A percentile compares a stretch with the other conserved stretches of the same genome.
phyloP scores from a whole-genome alignment of 139 green algal species.

The Haematococcus lacustris region DNA sequence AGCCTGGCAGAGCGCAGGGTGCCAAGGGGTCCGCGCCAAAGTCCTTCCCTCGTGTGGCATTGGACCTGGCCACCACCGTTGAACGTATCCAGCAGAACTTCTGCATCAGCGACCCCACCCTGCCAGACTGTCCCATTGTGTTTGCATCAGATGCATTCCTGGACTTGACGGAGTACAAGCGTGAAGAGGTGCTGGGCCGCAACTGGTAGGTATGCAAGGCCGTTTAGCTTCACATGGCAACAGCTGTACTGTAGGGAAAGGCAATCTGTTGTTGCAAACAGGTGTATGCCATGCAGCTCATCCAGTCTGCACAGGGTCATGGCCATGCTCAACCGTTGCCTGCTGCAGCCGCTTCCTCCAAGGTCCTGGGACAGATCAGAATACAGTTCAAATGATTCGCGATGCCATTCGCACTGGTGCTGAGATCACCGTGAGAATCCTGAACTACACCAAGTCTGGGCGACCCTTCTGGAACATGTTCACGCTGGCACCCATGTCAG shows the following conservation, averaged over 20 bases:
- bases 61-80: conserved; percentile 95
- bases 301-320: too few species aligned
- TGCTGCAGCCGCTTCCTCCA: conserved; percentile 76
- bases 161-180: conserved; percentile 84
- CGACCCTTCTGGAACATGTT: conserved; percentile 97
- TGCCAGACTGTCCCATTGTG: conserved; percentile 97
- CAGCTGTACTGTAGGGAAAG: too few species aligned
- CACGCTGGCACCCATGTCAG: conserved; percentile 82
- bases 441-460: conserved; percentile 85
- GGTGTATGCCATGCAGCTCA: too few species aligned
- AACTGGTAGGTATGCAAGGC: too few species aligned
- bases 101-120: conserved; percentile 87
- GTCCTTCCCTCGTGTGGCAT: conserved; percentile 72
- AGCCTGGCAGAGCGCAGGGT: conserved; percentile 8
- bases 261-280: too few species aligned
- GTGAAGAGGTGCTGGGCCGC: conserved; percentile 89
- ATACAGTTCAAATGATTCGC: conserved; percentile 70
- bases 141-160: conserved; percentile 90
- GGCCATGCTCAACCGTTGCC: too few species aligned
- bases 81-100: conserved; percentile 99
- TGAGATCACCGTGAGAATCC: conserved; percentile 81
- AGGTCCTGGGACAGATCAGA: conserved; percentile 72
- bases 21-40: conserved; percentile 41
- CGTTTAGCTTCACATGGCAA: too few species aligned
- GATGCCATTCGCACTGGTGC: conserved; percentile 56